phyloP scores from a whole-genome alignment of 2,329 filamentous ascomycete species.

The Penicillium occitanis region DNA sequence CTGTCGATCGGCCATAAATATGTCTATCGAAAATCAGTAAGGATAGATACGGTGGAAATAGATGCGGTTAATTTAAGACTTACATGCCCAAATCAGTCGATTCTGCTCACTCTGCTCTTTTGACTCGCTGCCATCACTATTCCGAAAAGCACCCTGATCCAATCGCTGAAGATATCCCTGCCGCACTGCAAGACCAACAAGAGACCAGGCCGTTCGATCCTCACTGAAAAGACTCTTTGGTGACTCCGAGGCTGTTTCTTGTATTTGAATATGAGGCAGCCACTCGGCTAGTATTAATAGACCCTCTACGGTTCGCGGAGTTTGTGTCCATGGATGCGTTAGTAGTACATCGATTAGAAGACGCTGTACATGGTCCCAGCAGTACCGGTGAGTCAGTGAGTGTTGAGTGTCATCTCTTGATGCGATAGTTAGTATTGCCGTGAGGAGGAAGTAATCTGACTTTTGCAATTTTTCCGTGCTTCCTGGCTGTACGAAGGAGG shows the following conservation, averaged over 20 bases:
- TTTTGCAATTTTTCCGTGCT: background rate
- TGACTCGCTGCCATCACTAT: background rate
- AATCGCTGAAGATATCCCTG: slow-evolving; percentile 27
- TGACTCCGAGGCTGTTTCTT: background rate
- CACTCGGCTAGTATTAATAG: slow-evolving; percentile 28
- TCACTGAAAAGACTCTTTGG: slow-evolving; percentile 20
- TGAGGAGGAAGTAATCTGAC: slow-evolving; percentile 1
- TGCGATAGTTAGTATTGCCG: background rate
- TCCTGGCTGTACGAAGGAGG: background rate
- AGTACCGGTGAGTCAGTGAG: slow-evolving; percentile 1
- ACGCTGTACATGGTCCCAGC: background rate
- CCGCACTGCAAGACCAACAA: slow-evolving; percentile 28
- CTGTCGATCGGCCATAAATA: slow-evolving; percentile 26
- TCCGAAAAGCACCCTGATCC: slow-evolving; percentile 25
- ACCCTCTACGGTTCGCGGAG: slow-evolving; percentile 24
- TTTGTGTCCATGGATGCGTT: slow-evolving; percentile 21
- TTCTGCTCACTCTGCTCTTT: background rate
- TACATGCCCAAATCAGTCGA: background rate
- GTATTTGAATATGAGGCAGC: slow-evolving; percentile 24
- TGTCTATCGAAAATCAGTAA: slow-evolving; percentile 8
- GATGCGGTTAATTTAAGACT: too few relatives aligned
- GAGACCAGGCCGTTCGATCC: slow-evolving; percentile 28
- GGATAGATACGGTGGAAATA: background rate
- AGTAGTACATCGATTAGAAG: slow-evolving; percentile 17
- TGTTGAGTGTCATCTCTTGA: background rate